Conservation (phyloP, 768 basidiomycete genomes). For the Leccinum boreale region DNA sequence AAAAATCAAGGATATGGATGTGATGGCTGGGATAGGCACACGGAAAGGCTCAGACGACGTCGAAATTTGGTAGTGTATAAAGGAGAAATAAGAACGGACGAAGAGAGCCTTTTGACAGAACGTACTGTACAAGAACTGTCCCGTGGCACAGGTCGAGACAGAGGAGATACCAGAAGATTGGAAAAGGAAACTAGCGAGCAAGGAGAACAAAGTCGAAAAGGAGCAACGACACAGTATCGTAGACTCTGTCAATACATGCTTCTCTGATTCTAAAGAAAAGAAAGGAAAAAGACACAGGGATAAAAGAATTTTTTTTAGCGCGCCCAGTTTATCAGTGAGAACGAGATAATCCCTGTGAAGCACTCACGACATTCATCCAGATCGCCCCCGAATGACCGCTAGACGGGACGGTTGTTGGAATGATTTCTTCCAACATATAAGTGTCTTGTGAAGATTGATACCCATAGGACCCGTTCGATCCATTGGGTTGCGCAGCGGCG, state of each 20-base stretch:
- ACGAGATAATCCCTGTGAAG: constrained; percentile 27
- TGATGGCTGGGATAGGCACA: constrained; percentile 1
- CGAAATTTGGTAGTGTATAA: constrained; percentile 21
- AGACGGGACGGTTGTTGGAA: constrained; percentile 32
- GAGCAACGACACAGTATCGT: background rate
- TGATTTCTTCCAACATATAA: constrained; percentile 70
- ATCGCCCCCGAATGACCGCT: constrained; percentile 32
- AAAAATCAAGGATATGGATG: constrained; percentile 1
- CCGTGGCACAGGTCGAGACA: constrained; percentile 2
- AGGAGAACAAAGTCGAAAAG: background rate
- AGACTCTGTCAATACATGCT: constrained; percentile 19
- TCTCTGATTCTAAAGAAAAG: constrained; percentile 20
- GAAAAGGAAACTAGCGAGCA: constrained; percentile 5
- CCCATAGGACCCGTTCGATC: constrained; percentile 49
- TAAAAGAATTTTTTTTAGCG: background rate
- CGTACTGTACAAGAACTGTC: constrained; percentile 23
- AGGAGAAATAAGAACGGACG: constrained; percentile 32
- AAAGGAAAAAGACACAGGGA: background rate
- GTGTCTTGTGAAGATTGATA: constrained; percentile 57
- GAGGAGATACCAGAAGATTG: background rate
- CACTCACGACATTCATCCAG: constrained; percentile 47
- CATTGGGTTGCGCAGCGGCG: constrained; percentile 54
- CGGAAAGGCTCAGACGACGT: constrained; percentile 1
- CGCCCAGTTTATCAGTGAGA: constrained; percentile 27
- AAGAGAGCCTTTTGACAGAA: constrained; percentile 10